Evolutionary conservation across 768 basidiomycete genomes (phyloP), one percentile per base, ranked within the genome.

Genomic region (Plicaturopsis crispa): DNA sequence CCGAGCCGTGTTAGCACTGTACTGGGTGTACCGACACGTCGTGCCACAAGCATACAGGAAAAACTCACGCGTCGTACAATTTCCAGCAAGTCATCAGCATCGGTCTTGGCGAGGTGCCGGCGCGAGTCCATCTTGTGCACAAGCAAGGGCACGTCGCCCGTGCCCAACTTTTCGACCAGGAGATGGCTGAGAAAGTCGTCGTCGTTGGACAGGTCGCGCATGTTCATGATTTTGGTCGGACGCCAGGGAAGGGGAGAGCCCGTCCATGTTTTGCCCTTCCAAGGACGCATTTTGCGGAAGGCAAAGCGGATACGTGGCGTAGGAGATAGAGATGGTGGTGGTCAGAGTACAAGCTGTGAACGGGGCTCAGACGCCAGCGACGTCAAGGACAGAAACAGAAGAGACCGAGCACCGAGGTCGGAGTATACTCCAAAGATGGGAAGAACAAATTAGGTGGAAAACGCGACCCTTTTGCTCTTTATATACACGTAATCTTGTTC

Each of bases 111-210:
- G 20, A 89, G 70, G 35, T 78, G 70, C 39, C 84, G 72, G 44
- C 75, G 72, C 18, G 81, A 66, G 57, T 90, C 86, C 87, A 91
- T 91, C 61, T 88, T 90, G 67, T 91, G 87, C 11, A 91, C 88
- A 40, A 80, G 73, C 38, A 91, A 70, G n/a, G 88, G 87, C 6
- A 82, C 80, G 24, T 52, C 61, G 22, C 83, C 83, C 3, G 86
- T 86, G 31, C 88, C 87, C 23, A 91, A 75, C 50, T 89, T 89
- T 65, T 91, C 87, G 45, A 91, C 84, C 41, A 91, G 77, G 26
- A 91, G 72, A 64, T 90, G 84, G 53, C 82, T 84, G 56, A 91
- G 79, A 58, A 89, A 90, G 63, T 91, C 88, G 59, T 91, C 88
- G 63, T 91, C 88, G 60, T 77, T 80, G 52, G 87, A 84, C 44